Base-by-base conservation (phyloP, 352 stramenopile species). In the Globisporangium radiosum region DNA sequence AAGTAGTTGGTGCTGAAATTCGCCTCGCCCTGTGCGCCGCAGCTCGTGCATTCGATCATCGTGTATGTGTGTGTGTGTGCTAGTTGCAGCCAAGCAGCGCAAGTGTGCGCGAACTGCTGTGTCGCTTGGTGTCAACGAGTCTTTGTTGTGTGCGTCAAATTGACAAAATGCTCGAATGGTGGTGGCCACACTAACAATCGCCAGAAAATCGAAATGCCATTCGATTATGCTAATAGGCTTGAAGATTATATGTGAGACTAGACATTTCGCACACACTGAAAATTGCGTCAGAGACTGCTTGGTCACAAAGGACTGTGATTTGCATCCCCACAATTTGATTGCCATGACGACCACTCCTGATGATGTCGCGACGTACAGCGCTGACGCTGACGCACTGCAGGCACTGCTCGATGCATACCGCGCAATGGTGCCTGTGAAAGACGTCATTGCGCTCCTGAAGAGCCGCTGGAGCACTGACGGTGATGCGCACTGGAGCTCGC, bases 1-100 rank as follows among this genome's bases (percentile, higher is more conserved):
- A 90, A 88, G 71, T 86, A 88, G 65, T 94, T 94, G 47, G 70
- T 78, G 66, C 81, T 90, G 66, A 94, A 94, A 68, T 87, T 87
- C 55, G 64, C 58, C 61, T 92, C 85, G 61, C 85, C 85, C 59
- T 71, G 60, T 50, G 81, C 85, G 60, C 85, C 82, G 64, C 85
- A 94, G 49, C 69, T 92, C 56, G 75, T 75, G 70, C 85, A 94
- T 59, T 84, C 78, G 65, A 92, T 66, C 76, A 83, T 86, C n/a
- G 17, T n/a, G 47, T 47, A 13, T 50, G 11, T 50, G 45, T 48
- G 11, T 50, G 45, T 48, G 45, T 33, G 14, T 7, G n/a, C 11
- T 25, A 33, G n/a, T 50, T n/a, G 45, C 45, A 25, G n/a, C 25
- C 25, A 33, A 33, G 25, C 25, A 33, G 25, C 25, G 25, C 25